These are phyloP conservation scores for Blakeslea trispora DNA, from an alignment of 371 early-diverging fungal genomes.

Conservation along the genomic window DNA sequence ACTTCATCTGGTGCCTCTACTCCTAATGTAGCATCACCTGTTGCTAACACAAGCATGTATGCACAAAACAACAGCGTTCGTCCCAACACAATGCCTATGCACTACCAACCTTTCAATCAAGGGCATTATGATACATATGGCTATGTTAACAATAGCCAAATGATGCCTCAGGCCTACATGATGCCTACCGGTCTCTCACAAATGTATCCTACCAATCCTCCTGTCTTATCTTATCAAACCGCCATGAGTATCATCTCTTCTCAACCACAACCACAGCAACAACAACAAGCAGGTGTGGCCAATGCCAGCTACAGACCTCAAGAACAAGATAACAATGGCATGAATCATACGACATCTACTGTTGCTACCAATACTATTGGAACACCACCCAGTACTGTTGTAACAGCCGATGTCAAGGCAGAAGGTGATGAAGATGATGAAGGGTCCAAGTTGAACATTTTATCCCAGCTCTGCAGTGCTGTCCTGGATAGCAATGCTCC, in stretches of 20 bases:
- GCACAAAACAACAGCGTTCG: conserved; percentile 26
- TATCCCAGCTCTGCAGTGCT: conserved; percentile 51
- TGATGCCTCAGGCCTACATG: conserved; percentile 45
- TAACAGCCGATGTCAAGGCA: conserved; percentile 4
- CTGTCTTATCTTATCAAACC: conserved; percentile 41
- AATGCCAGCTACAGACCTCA: conserved; percentile 10
- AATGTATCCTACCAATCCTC: conserved; percentile 33
- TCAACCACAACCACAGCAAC: conserved; percentile 20
- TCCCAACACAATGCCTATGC: conserved; percentile 33
- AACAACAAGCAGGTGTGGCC: conserved; percentile 4
- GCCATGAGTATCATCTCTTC: conserved; percentile 44
- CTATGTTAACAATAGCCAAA: conserved; percentile 23
- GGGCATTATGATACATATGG: conserved; percentile 36
- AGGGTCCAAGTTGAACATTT: conserved; percentile 46
- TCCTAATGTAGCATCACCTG: conserved; percentile 28
- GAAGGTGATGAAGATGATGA: conserved; percentile 46
- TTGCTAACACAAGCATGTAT: conserved; percentile 26
- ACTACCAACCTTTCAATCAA: conserved; percentile 38
- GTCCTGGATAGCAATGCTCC: conserved; percentile 38
- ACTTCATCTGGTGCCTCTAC: conserved; percentile 38
- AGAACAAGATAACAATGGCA: conserved; percentile 15
- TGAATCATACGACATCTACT: conserved; percentile 20
- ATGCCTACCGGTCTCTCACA: conserved; percentile 32
- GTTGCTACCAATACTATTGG: conserved; percentile 19
- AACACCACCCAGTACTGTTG: conserved; percentile 8